Conservation (phyloP, 305 asterid species). For the Andrographis paniculata region DNA sequence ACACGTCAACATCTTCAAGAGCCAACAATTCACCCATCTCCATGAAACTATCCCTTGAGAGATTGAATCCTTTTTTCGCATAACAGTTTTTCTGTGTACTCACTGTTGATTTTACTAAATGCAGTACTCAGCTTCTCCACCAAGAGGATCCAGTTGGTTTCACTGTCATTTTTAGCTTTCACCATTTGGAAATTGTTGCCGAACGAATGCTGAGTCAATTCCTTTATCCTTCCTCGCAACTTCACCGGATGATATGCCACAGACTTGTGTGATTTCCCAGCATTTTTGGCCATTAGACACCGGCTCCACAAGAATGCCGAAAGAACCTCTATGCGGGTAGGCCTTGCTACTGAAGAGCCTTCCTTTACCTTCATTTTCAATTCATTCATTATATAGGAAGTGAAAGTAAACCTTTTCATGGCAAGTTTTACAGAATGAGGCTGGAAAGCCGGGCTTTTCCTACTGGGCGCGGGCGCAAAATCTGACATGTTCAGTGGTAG, state of each 20-base stretch:
- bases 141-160: conserved; percentile 20
- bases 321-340: conserved; percentile 31
- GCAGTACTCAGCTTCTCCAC: conserved; percentile 29
- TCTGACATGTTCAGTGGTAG: conserved; percentile 26
- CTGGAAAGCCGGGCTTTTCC: conserved; percentile 17
- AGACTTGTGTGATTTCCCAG: conserved; percentile 1
- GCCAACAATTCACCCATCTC: conserved; percentile 14
- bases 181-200: conserved; percentile 37
- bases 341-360: conserved; percentile 9
- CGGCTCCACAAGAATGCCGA: conserved; percentile 35
- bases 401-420: conserved; percentile 27
- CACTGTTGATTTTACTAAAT: conserved; percentile 21
- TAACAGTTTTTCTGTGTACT: conserved; percentile 14
- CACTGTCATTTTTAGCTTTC: conserved; percentile 15
- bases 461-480: conserved; percentile 13
- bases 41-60: conserved; percentile 28
- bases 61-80: conserved; percentile 29
- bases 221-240: conserved; percentile 22
- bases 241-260: conserved; percentile 29
- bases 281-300: conserved; percentile 20
- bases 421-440: conserved; percentile 12
- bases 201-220: conserved; percentile 25
- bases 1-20: conserved; percentile 20
- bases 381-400: conserved; percentile 15
- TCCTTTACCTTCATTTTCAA: conserved; percentile 10